Evolutionary conservation across 2,329 filamentous ascomycete species (phyloP), one percentile per base, ranked within the genome.

Genomic region (Phialophora verrucosa): DNA sequence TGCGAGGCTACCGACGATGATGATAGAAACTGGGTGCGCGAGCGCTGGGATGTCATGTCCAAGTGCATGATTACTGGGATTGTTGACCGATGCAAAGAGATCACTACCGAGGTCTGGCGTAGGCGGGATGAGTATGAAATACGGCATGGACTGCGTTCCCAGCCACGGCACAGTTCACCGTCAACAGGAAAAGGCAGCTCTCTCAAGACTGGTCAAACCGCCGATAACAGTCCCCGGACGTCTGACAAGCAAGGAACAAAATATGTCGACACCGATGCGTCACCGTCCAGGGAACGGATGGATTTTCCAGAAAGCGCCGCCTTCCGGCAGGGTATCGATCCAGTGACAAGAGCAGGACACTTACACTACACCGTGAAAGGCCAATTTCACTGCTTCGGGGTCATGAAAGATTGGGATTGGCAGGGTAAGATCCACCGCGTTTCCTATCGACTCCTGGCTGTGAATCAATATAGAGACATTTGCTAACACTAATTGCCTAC

Each of bases 401-500:
- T 91, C 42, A 90, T 90, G 88, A 85, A 84, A 70, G 88, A 90
- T 71, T 89, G 87, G 87, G 80, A 82, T 20, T 90, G 88, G 88
- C 87, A 90, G 81, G 84, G 88, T 89, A 78, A 78, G 83, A 79
- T 35, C 32, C 32, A 4, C 32, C 32, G 11, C 11, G 32, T 27
- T 32, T 32, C 53, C 29, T 11, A 7, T 25, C 23, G 20, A 27
- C 25, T 17, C 23, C 17, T 44, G 17, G 14, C 23, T 23, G 7
- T 27, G 49, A 51, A 7, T 23, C 23, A 8, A 27, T n/a, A 0
- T 12, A 14, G 47, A 23, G 4, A 12, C 23, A 51, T 51, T 27
- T 51, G 49, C 49, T 51, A 6, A 51, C 20, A 23, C 25, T 12
- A 29, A 51, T 51, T 4, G 49, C 38, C 17, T 27, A 51, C 4